phyloP scores from a whole-genome alignment of 78 protist genomes.

The slime mould (Dictyostelium discoideum) region DNA sequence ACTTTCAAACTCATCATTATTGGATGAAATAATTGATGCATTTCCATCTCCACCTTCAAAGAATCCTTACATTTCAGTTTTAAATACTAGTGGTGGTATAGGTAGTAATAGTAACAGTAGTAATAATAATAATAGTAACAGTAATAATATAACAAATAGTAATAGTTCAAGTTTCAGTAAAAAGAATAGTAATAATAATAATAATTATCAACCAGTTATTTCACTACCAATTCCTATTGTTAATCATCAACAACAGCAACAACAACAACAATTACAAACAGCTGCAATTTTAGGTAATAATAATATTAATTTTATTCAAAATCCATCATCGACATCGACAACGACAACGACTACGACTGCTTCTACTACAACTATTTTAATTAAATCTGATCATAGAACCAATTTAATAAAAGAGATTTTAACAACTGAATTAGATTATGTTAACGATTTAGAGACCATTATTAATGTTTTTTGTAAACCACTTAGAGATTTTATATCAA shows the following conservation, averaged over 20 bases:
- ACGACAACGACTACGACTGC: not conserved
- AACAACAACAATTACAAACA: not conserved
- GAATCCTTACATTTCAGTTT: not conserved
- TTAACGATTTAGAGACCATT: constrained; percentile 58
- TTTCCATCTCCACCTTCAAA: constrained; percentile 72
- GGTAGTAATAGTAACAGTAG: not conserved
- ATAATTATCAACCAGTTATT: not conserved
- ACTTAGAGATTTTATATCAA: constrained; percentile 37
- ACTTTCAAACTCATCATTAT: not conserved
- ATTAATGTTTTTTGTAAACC: constrained; percentile 56
- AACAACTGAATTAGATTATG: constrained; percentile 53
- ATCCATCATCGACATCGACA: not conserved
- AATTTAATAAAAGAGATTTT: constrained; percentile 61
- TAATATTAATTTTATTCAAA: not conserved
- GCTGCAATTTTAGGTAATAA: not conserved
- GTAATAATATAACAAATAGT: not conserved
- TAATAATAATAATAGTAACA: not conserved
- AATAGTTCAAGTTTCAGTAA: not conserved
- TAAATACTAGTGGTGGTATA: not conserved
- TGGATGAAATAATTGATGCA: constrained; percentile 66
- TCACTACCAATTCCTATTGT: constrained; percentile 4
- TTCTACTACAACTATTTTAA: not conserved
- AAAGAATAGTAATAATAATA: too few species aligned
- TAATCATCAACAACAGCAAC: not conserved
- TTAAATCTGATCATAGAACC: constrained; percentile 38